A percentile compares a stretch with the other conserved stretches of the same genome.
Conservation (phyloP, 345 rosid species). For the Eucalyptus tenuipes region DNA sequence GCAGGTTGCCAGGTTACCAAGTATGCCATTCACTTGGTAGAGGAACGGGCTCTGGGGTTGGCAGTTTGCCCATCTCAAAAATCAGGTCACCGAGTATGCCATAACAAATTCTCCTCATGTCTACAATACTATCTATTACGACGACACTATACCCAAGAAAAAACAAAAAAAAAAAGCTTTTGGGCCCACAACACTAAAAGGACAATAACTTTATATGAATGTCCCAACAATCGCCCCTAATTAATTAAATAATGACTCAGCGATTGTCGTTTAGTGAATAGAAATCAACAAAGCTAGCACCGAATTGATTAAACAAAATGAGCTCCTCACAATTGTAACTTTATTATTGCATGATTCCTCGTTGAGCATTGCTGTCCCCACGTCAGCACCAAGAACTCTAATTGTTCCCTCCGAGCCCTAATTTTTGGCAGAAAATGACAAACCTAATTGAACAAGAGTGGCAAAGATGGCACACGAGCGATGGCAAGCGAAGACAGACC, state of each 20-base stretch:
- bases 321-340: fast-evolving
- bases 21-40: background rate
- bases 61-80: background rate
- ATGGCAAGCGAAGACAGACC: fast-evolving
- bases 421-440: too few relatives aligned
- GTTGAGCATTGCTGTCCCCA: fast-evolving
- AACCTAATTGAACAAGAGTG: fast-evolving
- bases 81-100: background rate
- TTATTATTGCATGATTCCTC: fast-evolving
- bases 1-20: background rate
- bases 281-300: too few relatives aligned
- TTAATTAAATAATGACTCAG: too few relatives aligned
- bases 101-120: background rate
- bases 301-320: background rate
- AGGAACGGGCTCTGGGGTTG: background rate
- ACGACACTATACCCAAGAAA: background rate
- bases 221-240: too few relatives aligned
- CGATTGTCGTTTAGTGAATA: fast-evolving
- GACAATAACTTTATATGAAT: too few relatives aligned
- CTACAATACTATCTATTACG: background rate
- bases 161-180: too few relatives aligned
- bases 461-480: fast-evolving
- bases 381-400: fast-evolving
- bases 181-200: background rate
- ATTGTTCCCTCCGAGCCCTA: fast-evolving